Evolutionary conservation across 2,329 filamentous ascomycete species (phyloP), one percentile per base, ranked within the genome.

Genomic region (Epichloe gansuensis): DNA sequence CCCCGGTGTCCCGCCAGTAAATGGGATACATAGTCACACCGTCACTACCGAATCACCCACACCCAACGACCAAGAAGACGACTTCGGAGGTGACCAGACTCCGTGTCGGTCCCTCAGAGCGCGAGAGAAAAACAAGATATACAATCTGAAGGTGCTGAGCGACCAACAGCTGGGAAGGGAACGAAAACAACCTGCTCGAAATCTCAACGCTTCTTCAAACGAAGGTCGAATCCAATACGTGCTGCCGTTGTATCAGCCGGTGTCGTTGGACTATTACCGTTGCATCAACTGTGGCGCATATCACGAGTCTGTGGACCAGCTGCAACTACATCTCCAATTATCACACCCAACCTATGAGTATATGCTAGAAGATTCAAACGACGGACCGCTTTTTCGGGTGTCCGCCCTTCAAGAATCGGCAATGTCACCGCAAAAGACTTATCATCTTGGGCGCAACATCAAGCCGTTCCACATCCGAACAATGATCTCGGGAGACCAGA

Each of bases 61-160:
- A 5, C 60, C 64, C 3, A 67, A 72, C 38, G 70, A 75, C 15
- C 66, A 69, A 5, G 73, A 75, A 31, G 75, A 75, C 38, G 71
- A 72, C 8, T 56, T 61, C 6, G 70, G 74, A 23, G 72, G 73
- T 28, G 74, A 76, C 17, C 66, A 70, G 13, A 80, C 77, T 2
- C 76, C 77, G 0, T 77, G 70, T 51, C 72, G 77, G 54, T 74
- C 75, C 1, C 63, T 79, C 17, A 72, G 78, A 44, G 65, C 68
- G 15, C 72, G 78, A 50, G 71, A 65, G 17, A 68, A 68, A 43
- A 73, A 72, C 52, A 75, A 76, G 55, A 71, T 73, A 23, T 83
- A 83, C 60, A 83, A 83, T 57, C 63, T 83, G 39, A 82, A 81
- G 61, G 68, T 75, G 12, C 65, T 83, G 15, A 82, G 75, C 62